Percentiles rank a stretch among this genome's conserved stretches.
phyloP scores from a whole-genome alignment of 495 filamentous ascomycete genomes.

The Baudoinia panamericana region DNA sequence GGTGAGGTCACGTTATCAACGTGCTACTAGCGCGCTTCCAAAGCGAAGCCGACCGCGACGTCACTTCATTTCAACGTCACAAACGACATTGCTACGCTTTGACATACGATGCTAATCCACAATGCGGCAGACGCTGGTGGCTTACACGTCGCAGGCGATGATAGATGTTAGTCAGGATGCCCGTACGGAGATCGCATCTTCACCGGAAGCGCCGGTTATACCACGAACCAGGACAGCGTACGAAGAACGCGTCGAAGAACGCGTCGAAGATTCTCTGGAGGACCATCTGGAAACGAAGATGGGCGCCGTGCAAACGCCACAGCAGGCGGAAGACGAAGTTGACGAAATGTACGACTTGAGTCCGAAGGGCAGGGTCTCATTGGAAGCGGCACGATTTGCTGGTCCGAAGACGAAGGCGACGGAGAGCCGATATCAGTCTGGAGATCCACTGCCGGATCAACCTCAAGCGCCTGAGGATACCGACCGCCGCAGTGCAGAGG shows the following conservation, averaged over 20 bases:
- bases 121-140: background rate
- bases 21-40: background rate
- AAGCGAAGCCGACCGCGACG: background rate
- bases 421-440: too few species aligned
- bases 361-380: slow-evolving; percentile 6
- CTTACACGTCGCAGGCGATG: background rate
- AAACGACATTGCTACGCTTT: background rate
- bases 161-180: slow-evolving; percentile 11
- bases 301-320: slow-evolving; percentile 5
- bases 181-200: background rate
- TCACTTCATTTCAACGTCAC: background rate
- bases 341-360: slow-evolving; percentile 13
- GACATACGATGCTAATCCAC: background rate
- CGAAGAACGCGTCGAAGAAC: background rate
- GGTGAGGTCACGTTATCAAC: too few species aligned
- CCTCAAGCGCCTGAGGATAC: too few species aligned
- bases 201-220: background rate
- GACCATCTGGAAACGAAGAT: background rate
- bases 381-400: slow-evolving; percentile 1
- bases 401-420: background rate
- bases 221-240: background rate
- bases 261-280: slow-evolving; percentile 12
- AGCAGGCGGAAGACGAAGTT: background rate
- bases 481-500: too few species aligned
- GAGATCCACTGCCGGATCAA: too few species aligned